Conservation (phyloP, 139 green algal species). For the Chlamydomonas eustigma region DNA sequence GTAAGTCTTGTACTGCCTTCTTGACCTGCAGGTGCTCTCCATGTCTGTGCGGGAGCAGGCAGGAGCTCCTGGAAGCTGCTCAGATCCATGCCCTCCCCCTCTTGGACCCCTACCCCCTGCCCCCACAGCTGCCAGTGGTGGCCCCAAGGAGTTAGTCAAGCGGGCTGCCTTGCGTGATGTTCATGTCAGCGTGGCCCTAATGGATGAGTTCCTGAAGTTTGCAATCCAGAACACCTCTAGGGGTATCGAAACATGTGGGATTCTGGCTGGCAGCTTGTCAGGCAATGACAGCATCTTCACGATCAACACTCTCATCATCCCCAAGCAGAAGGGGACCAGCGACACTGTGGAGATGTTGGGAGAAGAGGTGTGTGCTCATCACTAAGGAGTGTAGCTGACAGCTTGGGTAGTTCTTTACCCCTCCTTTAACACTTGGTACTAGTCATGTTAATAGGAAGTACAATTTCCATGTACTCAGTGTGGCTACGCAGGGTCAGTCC, state of each 20-base stretch:
- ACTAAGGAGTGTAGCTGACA: too few relatives aligned
- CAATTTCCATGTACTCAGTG: too few relatives aligned
- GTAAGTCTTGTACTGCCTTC: not conserved
- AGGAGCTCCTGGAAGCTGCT: not conserved
- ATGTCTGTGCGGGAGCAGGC: not conserved
- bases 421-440: too few relatives aligned
- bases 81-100: not conserved
- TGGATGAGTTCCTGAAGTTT: slow-evolving; percentile 88
- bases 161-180: slow-evolving; percentile 9
- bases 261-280: slow-evolving; percentile 75
- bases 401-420: too few relatives aligned
- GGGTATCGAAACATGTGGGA: slow-evolving; percentile 84
- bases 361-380: slow-evolving; percentile 91
- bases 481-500: too few relatives aligned
- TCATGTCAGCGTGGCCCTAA: slow-evolving; percentile 64
- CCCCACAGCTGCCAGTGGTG: not conserved
- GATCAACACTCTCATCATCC: slow-evolving; percentile 87
- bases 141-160: slow-evolving; percentile 6
- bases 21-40: not conserved
- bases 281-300: slow-evolving; percentile 67
- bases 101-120: not conserved
- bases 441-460: too few relatives aligned
- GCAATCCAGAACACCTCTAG: slow-evolving; percentile 24
- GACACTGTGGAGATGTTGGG: slow-evolving; percentile 77
- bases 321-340: slow-evolving; percentile 84